Base-by-base conservation (phyloP, 2,329 filamentous ascomycete genomes). In the Colletotrichum melonis region DNA sequence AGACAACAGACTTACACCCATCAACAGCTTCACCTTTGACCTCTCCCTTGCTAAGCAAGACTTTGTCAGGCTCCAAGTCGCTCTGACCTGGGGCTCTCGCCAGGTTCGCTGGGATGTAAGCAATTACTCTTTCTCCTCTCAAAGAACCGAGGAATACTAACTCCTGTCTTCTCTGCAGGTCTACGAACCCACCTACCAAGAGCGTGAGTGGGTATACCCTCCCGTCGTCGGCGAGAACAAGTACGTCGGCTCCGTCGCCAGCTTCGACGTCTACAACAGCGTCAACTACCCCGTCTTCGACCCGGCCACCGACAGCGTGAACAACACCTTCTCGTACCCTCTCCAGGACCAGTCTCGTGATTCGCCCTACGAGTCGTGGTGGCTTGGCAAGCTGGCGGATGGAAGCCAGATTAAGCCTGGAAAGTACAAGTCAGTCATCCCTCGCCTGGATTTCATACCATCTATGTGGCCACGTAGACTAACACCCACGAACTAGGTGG, bases 351-450 rank as follows among this genome's bases (percentile, higher is more conserved):
- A 82, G 12, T 77, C 81, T 1, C 80, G 84, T 4, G 80, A 80
- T 7, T 79, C 79, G 24, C 75, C 76, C 4, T 79, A 78, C 32
- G 69, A 75, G 73, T 84, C 81, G 63, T 85, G 82, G 80, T 86
- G 84, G 84, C 84, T 86, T 26, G 84, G 84, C 1, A 83, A 83
- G 70, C 80, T 85, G 8, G 81, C 83, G 7, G 83, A 86, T 69
- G 84, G 84, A 3, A 81, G 82, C 9, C 80, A 80, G 62, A 84
- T 86, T 66, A 76, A 78, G 12, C 82, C 84, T 5, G 84, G 84
- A 0, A 82, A 82, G 46, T 86, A 86, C 71, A 81, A 80, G 84
- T 85, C 5, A 72, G 72, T 66, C 38, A 8, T 19, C 2, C 5
- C 9, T 38, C 60, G 12, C 22, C 22, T 22, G n/a, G 16, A 24